phyloP scores from a whole-genome alignment of 2,329 filamentous ascomycete genomes.

The Paradendryphiella salina region DNA sequence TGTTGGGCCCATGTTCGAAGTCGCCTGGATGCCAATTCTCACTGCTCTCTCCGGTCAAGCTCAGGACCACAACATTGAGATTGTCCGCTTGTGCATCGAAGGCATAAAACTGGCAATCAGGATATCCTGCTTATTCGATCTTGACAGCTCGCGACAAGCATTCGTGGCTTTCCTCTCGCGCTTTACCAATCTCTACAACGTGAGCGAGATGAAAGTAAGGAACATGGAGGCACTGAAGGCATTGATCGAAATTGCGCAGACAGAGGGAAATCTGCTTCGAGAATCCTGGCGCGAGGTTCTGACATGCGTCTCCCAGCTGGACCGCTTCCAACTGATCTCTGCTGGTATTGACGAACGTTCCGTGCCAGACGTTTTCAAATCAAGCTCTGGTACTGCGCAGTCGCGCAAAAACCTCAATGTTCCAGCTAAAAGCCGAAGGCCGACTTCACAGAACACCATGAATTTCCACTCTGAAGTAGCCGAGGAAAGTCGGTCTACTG shows the following conservation, averaged over 20 bases:
- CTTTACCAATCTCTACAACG: conserved; percentile 93
- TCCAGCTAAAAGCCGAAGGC: conserved; percentile 56
- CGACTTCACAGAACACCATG: conserved; percentile 51
- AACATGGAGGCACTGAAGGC: conserved; percentile 94
- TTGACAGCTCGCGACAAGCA: conserved; percentile 90
- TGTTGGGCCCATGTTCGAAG: conserved; percentile 97
- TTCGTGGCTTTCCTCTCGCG: conserved; percentile 93
- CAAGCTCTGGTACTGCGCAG: conserved; percentile 64
- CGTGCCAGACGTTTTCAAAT: conserved; percentile 82
- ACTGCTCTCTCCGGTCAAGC: conserved; percentile 91
- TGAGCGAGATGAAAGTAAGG: conserved; percentile 93
- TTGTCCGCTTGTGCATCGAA: conserved; percentile 89
- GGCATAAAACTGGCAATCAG: conserved; percentile 92
- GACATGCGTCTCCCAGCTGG: conserved; percentile 92
- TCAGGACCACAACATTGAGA: conserved; percentile 91
- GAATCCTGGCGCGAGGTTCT: conserved; percentile 95
- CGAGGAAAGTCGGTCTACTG: conserved; percentile 86
- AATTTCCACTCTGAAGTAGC: conserved; percentile 77
- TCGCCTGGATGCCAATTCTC: conserved; percentile 99
- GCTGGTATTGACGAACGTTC: conserved; percentile 91
- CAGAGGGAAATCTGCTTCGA: conserved; percentile 85
- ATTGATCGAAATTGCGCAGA: conserved; percentile 86
- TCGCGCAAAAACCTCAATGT: conserved; percentile 70
- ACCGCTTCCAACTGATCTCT: conserved; percentile 91
- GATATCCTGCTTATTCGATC: conserved; percentile 89